Base-by-base conservation (phyloP, 2,329 filamentous ascomycete genomes). In the Neodidymelliopsis sp. region DNA sequence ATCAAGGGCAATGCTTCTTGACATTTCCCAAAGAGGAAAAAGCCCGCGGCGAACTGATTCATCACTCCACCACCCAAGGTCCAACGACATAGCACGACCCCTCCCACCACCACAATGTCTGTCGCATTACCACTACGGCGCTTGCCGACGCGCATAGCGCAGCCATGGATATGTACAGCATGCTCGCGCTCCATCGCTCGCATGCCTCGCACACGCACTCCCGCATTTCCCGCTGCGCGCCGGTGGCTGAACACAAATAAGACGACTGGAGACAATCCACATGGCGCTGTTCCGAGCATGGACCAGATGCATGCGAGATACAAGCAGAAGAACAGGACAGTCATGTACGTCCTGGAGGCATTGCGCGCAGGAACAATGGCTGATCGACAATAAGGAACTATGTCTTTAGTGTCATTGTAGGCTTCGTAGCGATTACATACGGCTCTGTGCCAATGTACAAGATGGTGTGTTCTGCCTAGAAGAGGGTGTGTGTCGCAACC, bases 371-470 rank as follows among this genome's bases (percentile, higher is more conserved):
- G 24, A 16, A 15, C 41, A 39, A 15, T 25, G 20, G 38, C 52
- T 55, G 29, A 55, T 43, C 22, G 33, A 19, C 16, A 10, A 18
- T 3, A 23, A 89, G 85, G 73, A 87, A 85, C 76, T 94, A 93
- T 70, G 84, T 86, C 11, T 73, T 92, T 55, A 91, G 88, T 69
- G 78, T 90, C 54, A 91, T 93, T 49, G 75, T 94, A 41, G 89
- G 88, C 45, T 92, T 89, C 4, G 86, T 91, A 15, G 89, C 89
- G 3, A 76, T 94, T 25, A 88, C 89, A 1, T 94, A 94, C 67
- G 89, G 89, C 60, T 91, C 88, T 9, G 90, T 94, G 37, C 90
- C 90, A 2, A 77, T 94, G 70, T 95, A 95, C 74, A 93, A 93
- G 74, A 93, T 91, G 87, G 88, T 89, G 71, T 29, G 74, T n/a